Evolutionary conservation across 257 asterid species (phyloP), one percentile per base, ranked within the genome.

Genomic region (Buddleja alternifolia): DNA sequence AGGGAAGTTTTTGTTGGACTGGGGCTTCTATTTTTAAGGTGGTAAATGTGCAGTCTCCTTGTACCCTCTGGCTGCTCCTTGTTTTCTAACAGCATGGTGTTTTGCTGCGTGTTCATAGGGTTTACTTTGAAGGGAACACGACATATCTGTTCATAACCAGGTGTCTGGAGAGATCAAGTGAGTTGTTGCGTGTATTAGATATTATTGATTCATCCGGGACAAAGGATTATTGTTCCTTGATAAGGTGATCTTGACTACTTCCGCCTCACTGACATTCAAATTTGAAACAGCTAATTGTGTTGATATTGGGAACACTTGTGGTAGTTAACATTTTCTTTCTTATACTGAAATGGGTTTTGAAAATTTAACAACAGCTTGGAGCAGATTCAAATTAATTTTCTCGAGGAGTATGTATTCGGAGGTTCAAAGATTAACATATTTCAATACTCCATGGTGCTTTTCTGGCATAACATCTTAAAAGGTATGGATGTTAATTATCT

Each of bases 11-110:
- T 70, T 47, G 75, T 84, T 58, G 83, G 84, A 57, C 77, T 82
- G 74, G 89, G 87, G 37, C 82, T 80, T 60, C 82, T 64, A 67
- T 67, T 73, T 73, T 57, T 82, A 64, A 78, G 89, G 88, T 80
- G 55, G 64, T 66, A 39, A 46, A 36, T 60, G n/a, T 73, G 44
- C 75, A 61, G 16, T 15, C 61, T 62, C 60, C 23, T 70, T 21
- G 16, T 34, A 20, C 17, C 42, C 25, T 34, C 44, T 72, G 29
- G 55, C 10, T 45, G 45, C 50, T 71, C 50, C 9, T 34, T 39
- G 59, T 64, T 65, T 50, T 69, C 73, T 78, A 62, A 78, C 56
- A 53, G 48, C 14, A 8, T 52, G 20, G 42, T 70, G 19, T 47
- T 25, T n/a, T 63, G 29, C 36, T 67, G 61, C 54, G 50, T 29